Evolutionary conservation across 768 basidiomycete genomes (phyloP), one percentile per base, ranked within the genome.

Genomic region (Podaxis mareebaensis): DNA sequence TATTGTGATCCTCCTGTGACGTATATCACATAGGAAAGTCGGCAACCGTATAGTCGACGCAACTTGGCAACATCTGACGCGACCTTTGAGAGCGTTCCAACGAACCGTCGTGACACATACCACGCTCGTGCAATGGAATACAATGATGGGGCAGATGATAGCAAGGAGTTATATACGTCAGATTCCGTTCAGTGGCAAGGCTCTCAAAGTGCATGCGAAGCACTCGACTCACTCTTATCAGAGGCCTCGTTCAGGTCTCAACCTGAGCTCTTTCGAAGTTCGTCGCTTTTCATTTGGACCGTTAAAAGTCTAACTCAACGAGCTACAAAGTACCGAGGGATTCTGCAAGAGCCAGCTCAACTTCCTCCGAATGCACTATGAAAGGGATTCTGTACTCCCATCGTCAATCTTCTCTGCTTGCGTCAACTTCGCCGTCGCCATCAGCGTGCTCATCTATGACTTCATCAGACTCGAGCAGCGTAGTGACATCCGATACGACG

Each of bases 141-240:
- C 33, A 33, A 22, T 38, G 28, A 61, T 17, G 20, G 10, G 17
- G 3, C 30, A 48, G 44, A 30, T 28, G 57, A 58, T 58, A 28
- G 7, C 17, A 3, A 24, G n/a, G 44, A 26, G 15, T 20, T 15
- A 7, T 38, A 36, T 24, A 26, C 28, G 24, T 59, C 58, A 28
- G 71, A 72, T 58, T 61, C 64, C 30, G 66, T 72, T 6, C 65
- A 58, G 54, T 72, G 71, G 71, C 68, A 71, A 53, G 58, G 66
- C 48, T 69, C 71, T 5, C 70, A 72, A 58, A 59, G 64, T 12
- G 42, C 64, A 7, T 71, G 68, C 58, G 49, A 61, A 15, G 70
- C 68, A 30, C 69, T 72, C 8, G 60, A 70, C 39, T 53, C 60
- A 36, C 67, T 72, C 24, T 61, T 72, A 55, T 56, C 53, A 5